These are phyloP conservation scores for Diaporthe australafricana DNA, from an alignment of 2,329 filamentous ascomycete genomes.

Conservation along the genomic window DNA sequence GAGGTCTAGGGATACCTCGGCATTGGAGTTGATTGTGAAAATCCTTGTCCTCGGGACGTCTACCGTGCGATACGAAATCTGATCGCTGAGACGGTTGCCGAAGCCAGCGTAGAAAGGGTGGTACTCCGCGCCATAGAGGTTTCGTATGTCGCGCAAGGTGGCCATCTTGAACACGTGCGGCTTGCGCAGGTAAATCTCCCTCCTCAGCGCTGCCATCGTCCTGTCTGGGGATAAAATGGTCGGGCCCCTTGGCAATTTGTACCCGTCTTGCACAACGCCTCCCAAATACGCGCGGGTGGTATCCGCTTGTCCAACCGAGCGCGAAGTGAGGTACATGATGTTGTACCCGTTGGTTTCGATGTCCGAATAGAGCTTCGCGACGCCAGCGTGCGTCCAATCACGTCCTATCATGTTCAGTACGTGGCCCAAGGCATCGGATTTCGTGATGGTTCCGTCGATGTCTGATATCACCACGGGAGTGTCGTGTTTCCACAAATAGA, in stretches of 20 bases:
- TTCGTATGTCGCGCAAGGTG: constrained; percentile 92
- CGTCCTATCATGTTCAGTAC: constrained; percentile 96
- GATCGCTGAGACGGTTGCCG: constrained; percentile 95
- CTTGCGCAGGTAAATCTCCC: constrained; percentile 94
- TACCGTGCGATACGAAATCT: constrained; percentile 93
- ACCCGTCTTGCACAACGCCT: constrained; percentile 89
- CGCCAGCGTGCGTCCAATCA: constrained; percentile 97
- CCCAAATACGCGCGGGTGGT: constrained; percentile 89
- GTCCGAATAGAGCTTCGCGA: constrained; percentile 97
- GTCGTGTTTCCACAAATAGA: constrained; percentile 94
- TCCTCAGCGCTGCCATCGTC: constrained; percentile 90
- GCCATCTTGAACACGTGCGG: constrained; percentile 99
- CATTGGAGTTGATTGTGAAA: constrained; percentile 98
- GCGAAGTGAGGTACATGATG: constrained; percentile 96
- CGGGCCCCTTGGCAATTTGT: constrained; percentile 86
- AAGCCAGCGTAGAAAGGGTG: constrained; percentile 97
- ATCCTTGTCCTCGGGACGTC: constrained; percentile 95
- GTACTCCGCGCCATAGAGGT: constrained; percentile 80
- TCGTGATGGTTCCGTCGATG: constrained; percentile 98
- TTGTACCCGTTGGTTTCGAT: constrained; percentile 97
- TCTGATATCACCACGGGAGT: constrained; percentile 97
- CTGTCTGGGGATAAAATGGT: constrained; percentile 96
- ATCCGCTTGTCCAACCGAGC: constrained; percentile 93
- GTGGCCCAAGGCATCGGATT: constrained; percentile 94
- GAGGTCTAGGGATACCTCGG: constrained; percentile 92